Conservation (phyloP, 2,329 filamentous ascomycete genomes). For the Beauveria pseudobassiana region DNA sequence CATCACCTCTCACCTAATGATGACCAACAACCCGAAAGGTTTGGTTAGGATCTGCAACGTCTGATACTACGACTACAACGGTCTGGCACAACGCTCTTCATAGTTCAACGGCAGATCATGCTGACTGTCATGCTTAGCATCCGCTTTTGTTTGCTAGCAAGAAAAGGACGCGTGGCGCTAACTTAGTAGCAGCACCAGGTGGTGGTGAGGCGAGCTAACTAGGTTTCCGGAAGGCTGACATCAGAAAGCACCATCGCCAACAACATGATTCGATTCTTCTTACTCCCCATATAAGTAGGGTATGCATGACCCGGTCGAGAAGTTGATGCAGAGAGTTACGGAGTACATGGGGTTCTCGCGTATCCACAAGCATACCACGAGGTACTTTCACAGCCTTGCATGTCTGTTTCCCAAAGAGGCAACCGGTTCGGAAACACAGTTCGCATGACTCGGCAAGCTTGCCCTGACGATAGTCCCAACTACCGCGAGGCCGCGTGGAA, state of each 20-base stretch:
- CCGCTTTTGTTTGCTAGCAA: not conserved
- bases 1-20: no score
- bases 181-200: not conserved
- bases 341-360: not conserved
- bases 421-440: not conserved
- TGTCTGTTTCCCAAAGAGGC: not conserved
- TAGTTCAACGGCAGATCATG: not conserved
- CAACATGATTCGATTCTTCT: not conserved
- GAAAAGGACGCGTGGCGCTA: not conserved
- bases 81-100: not conserved
- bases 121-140: not conserved
- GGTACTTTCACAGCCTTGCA: slow-evolving; percentile 3
- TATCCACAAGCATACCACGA: not conserved
- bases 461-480: not conserved
- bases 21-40: not conserved
- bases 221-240: not conserved
- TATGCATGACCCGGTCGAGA: not conserved
- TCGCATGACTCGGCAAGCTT: not conserved
- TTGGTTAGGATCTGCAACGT: not conserved
- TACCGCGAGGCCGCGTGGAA: not conserved
- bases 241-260: not conserved
- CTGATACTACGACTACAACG: not conserved
- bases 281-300: not conserved
- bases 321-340: not conserved
- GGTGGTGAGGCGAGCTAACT: not conserved